phyloP scores from a whole-genome alignment of 108 stramenopile genomes.

The Cylindrotheca fusiformis region DNA sequence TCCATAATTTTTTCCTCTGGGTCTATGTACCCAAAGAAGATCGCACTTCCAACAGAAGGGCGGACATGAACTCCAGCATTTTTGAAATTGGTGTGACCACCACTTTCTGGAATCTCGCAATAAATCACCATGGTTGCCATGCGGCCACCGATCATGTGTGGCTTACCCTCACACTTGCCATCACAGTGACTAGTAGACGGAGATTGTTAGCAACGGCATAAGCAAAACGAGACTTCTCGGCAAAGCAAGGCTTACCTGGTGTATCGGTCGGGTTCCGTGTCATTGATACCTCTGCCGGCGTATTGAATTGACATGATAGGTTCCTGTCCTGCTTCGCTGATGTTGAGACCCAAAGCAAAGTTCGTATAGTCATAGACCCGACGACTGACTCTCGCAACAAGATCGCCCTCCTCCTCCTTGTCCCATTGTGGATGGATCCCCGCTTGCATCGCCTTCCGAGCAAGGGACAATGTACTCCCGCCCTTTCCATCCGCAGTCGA shows the following conservation, averaged over 20 bases:
- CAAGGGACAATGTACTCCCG: constrained; percentile 40
- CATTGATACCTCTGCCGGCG: constrained; percentile 60
- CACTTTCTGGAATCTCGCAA: constrained; percentile 67
- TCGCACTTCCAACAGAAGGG: constrained; percentile 70
- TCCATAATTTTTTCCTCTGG: constrained; percentile 60
- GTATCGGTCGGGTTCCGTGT: constrained; percentile 84
- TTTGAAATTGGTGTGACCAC: constrained; percentile 91
- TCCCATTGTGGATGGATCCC: constrained; percentile 60
- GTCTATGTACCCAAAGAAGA: constrained; percentile 87
- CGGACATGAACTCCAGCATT: constrained; percentile 80
- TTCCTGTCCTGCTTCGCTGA: constrained; percentile 79
- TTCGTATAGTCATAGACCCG: constrained; percentile 80
- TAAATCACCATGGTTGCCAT: constrained; percentile 96
- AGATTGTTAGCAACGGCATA: too few relatives aligned
- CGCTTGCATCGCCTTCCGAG: constrained; percentile 80
- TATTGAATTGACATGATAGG: constrained; percentile 86
- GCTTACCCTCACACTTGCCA: constrained; percentile 68
- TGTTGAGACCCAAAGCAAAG: constrained; percentile 55
- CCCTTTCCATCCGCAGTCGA: constrained; percentile 84
- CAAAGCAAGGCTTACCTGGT: too few relatives aligned
- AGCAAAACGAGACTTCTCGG: too few relatives aligned
- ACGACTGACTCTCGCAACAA: constrained; percentile 46
- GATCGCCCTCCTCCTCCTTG: constrained; percentile 51
- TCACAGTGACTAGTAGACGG: constrained; percentile 91
- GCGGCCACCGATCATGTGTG: constrained; percentile 64